phyloP scores from a whole-genome alignment of 2,329 filamentous ascomycete genomes.

The Fusarium pseudograminearum region DNA sequence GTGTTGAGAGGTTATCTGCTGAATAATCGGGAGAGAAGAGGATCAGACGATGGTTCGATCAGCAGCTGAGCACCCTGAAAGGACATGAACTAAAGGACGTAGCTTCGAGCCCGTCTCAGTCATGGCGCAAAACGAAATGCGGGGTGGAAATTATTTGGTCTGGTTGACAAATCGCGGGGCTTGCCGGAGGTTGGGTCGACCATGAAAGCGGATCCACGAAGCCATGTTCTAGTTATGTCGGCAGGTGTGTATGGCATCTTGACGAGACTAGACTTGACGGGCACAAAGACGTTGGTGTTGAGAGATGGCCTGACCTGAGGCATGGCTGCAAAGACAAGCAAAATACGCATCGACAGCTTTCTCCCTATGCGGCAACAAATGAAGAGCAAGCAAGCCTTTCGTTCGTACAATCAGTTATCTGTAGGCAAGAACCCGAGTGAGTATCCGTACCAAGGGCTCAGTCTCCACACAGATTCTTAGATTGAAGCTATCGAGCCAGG shows the following conservation, averaged over 20 bases:
- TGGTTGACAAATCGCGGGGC: constrained; percentile 26
- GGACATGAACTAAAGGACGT: neutral
- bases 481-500: constrained; percentile 37
- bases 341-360: too few relatives aligned
- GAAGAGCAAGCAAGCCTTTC: neutral
- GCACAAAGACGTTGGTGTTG: neutral
- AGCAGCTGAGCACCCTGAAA: neutral
- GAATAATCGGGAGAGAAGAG: neutral
- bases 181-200: constrained; percentile 61
- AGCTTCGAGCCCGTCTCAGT: constrained; percentile 6
- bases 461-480: constrained; percentile 36
- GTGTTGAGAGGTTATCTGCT: neutral
- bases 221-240: constrained; percentile 42
- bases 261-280: neutral
- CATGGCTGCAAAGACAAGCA: neutral
- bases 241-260: constrained; percentile 48
- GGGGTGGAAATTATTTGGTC: neutral
- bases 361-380: neutral
- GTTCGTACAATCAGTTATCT: neutral
- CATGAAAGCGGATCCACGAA: constrained; percentile 61
- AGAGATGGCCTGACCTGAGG: neutral
- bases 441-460: neutral
- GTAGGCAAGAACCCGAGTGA: neutral
- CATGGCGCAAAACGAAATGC: constrained; percentile 4
- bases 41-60: constrained; percentile 33